A percentile compares a stretch with the other conserved stretches of the same genome.
Conservation (phyloP, 2,329 filamentous ascomycete genomes). For the Magnaporthales sp. region DNA sequence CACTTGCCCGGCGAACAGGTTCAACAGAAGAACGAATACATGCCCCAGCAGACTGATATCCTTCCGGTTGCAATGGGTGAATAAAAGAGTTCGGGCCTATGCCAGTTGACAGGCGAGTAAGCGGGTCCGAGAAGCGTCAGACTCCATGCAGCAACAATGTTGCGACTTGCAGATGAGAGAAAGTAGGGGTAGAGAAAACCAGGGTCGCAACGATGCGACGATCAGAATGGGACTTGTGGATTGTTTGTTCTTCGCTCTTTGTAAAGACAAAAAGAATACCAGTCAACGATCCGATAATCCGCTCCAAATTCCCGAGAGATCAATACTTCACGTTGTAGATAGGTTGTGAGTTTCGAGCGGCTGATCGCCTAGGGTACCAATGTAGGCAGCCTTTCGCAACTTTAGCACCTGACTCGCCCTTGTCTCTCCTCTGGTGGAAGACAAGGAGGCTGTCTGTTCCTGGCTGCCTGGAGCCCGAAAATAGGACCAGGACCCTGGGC, state of each 20-base stretch:
- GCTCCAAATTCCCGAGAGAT: background rate
- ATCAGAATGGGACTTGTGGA: background rate
- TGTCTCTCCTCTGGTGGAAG: background rate
- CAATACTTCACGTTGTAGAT: too few species aligned
- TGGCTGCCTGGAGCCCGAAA: background rate
- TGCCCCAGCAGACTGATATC: background rate
- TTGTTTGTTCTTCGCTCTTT: background rate
- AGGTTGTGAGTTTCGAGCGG: too few species aligned
- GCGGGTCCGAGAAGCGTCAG: background rate
- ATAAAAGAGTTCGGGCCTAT: background rate
- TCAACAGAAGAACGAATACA: background rate
- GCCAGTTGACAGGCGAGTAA: background rate
- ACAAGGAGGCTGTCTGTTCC: background rate
- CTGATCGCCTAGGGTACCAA: background rate
- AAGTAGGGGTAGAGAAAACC: background rate
- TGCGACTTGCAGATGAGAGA: background rate
- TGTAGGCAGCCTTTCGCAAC: background rate
- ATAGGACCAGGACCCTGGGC: background rate
- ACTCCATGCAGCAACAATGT: background rate
- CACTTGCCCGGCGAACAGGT: background rate
- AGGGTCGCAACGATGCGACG: background rate
- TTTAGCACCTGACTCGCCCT: background rate
- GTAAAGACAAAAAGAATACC: background rate
- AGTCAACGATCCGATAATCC: background rate
- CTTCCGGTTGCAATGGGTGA: background rate